Evolutionary conservation across 2,329 filamentous ascomycete genomes (phyloP), one percentile per base, ranked within the genome.

Genomic region (Diplodia seriata): DNA sequence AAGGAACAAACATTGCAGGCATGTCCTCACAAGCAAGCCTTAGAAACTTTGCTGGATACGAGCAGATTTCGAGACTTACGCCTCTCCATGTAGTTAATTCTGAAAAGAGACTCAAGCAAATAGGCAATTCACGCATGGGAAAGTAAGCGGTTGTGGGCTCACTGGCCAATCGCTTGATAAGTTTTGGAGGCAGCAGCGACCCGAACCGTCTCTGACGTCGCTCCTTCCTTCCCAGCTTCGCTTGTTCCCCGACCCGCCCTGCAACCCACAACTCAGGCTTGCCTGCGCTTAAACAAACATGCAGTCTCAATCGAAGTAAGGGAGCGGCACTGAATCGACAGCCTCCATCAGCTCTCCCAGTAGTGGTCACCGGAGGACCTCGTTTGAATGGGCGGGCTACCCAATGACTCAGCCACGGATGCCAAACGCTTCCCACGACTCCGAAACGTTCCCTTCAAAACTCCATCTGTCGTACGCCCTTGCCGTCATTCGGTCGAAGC

Each of bases 401-500:
- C 14, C 40, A 26, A 49, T 62, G 57, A 8, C 40, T 50, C 57
- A 2, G 12, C 29, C 8, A 12, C 23, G 18, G 8, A 40, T 15
- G 11, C 5, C 18, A 38, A 14, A 5, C 50, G 20, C 2, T 26
- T 3, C 12, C 4, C n/a, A 15, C 12, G 43, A 5, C 29, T 11
- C 15, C 7, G 23, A 4, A 26, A n/a, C n/a, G 4, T 8, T 23
- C 7, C 59, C 59, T 15, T 51, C 59, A 20, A 29, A 26, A 4
- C 68, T 75, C 12, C 75, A 78, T 51, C 65, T 76, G 20, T 76
- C 78, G 3, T 71, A 78, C 18, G 78, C 77, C 7, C 70, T 80
- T 51, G 74, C 76, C 4, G 70, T 81, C n/a, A 69, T 81, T n/a
- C 73, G 72, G 26, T 74, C 75, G 2, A 83, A 81, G 68, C 81